Percentiles rank a stretch among this genome's conserved stretches.
These are phyloP conservation scores for Fusarium multiceps DNA, from an alignment of 2,329 filamentous ascomycete genomes.

Conservation along the genomic window DNA sequence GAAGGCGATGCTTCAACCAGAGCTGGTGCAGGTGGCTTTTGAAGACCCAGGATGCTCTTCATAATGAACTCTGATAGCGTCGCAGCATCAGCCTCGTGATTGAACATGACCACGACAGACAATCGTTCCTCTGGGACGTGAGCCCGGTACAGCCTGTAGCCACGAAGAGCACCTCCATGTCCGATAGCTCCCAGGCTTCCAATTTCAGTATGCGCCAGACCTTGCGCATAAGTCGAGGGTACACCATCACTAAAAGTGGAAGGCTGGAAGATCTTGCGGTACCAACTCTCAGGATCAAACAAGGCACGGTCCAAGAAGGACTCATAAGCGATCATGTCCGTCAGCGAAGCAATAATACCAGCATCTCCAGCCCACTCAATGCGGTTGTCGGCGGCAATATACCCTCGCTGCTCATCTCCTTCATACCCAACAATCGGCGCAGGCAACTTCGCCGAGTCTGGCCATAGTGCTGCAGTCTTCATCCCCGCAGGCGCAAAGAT, in stretches of 20 bases:
- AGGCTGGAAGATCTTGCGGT: conserved; percentile 17
- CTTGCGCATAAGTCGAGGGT: conserved; percentile 19
- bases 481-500: conserved; percentile 32
- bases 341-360: conserved; percentile 29
- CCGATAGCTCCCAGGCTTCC: conserved; percentile 21
- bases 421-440: conserved; percentile 27
- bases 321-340: conserved; percentile 30
- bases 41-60: conserved; percentile 9
- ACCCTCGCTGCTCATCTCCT: conserved; percentile 23
- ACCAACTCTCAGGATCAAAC: conserved; percentile 27
- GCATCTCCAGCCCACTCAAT: conserved; percentile 34
- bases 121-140: conserved; percentile 28
- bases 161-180: conserved; percentile 27
- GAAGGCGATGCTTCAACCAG: conserved; percentile 2
- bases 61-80: conserved; percentile 17
- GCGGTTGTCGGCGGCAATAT: conserved; percentile 21
- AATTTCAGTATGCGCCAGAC: conserved; percentile 11
- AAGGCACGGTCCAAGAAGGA: conserved; percentile 21
- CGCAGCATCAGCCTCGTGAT: conserved; percentile 28
- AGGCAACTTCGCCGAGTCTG: conserved; percentile 25
- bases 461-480: conserved; percentile 23
- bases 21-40: conserved; percentile 13
- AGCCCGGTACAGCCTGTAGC: conserved; percentile 26
- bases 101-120: conserved; percentile 31
- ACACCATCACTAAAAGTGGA: conserved; percentile 24